Evolutionary conservation across 371 early-diverging fungal species (phyloP), one percentile per base, ranked within the genome.

Genomic region (Mucor plumbeus): DNA sequence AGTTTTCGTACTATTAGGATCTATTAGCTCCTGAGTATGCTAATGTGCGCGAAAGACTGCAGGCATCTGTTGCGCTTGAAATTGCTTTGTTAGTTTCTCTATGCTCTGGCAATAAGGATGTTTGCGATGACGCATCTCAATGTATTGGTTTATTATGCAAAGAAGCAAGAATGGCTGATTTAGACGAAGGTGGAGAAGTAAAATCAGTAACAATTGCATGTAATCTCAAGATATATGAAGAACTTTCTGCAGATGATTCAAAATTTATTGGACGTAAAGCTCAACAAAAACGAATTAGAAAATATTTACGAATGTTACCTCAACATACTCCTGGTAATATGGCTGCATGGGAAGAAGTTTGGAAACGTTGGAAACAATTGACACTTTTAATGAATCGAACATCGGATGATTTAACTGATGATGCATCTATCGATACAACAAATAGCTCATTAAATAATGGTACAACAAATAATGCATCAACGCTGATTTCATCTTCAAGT

Each of bases 291-390:
- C 81, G 89, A 5, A 84, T 93, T 35, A 78, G 94, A 10, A 88
- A 87, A 48, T 81, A 90, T 31, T 70, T 95, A 50, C 85, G 93
- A 6, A 80, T 87, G 67, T 79, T 92, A 53, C 79, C 82, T 31
- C 75, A 79, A 14, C 91, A 90, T 14, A 92, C 94, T 1, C 85
- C 90, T 6, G 93, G 93, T 8, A 91, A 88, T 61, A 75, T 93
- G 66, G 90, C 89, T 0, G 94, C 93, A 8, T 94, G 94, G 93
- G 94, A 94, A 72, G 94, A 94, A 68, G 87, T 89, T 0, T 95
- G 94, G 94, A 81, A 84, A 40, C 86, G 92, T 15, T 95, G 95
- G 94, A 85, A 84, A 54, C 69, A 73, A 17, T 67, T 89, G 9
- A 89, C 84, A 3, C 75, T 73, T 7, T 69, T 80, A 40, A 77